Evolutionary conservation across 1,139 yeast genomes (phyloP), one percentile per base, ranked within the genome.

Genomic region (Suhomyces guaymorum): DNA sequence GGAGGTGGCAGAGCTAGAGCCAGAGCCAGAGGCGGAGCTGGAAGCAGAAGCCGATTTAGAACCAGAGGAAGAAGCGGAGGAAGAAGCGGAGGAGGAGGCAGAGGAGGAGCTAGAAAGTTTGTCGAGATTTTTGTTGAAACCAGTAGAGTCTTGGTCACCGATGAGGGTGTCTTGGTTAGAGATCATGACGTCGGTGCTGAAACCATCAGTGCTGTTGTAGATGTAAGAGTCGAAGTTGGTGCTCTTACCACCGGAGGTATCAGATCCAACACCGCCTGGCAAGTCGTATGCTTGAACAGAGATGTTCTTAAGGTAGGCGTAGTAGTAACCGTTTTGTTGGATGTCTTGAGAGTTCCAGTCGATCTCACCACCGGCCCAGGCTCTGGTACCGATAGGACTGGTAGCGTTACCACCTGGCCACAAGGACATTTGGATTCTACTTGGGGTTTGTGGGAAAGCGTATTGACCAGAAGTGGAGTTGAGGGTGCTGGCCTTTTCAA

Each of bases 311-410:
- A 89, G 51, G 42, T 75, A 70, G 24, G 85, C 80, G 55, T 79
- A 87, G 63, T 78, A 82, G 65, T 88, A 89, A 17, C 97, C 96
- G 33, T 82, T 75, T 40, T 83, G 66, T 42, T 69, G 51, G 42
- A 88, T 78, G 60, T 88, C 96, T 5, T 70, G 59, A 20, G 92
- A 73, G 57, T 82, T 64, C 97, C 97, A 90, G 65, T 88, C 75
- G 40, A 89, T 78, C 5, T 53, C 65, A 54, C 97, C 97, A 56
- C 97, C 97, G 24, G 97, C 95, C 97, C 97, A 90, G 47, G 76
- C 83, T 45, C 82, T 71, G 12, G 97, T 90, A 57, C 97, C 97
- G 28, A 66, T 61, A 23, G 79, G 80, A 55, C 76, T 78, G 31
- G 70, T 50, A 16, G 78, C 63, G 42, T 73, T 75, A 41, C 97